Evolutionary conservation across 129 eudicot species (phyloP).

Genomic region (Helianthus tuberosus): DNA sequence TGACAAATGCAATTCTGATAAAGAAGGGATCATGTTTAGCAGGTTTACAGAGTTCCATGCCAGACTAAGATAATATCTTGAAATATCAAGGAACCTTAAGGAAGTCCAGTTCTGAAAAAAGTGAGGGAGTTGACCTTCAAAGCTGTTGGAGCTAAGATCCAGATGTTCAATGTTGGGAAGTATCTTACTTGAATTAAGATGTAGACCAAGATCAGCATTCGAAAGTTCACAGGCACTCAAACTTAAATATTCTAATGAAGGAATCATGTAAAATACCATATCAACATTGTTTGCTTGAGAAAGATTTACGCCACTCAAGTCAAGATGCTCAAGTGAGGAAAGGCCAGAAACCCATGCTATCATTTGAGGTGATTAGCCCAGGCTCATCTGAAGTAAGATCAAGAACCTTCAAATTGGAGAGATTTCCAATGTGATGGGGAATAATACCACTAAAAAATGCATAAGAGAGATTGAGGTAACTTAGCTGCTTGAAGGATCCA

Average conservation of each 20-base stretch:
- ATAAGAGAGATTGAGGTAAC: conserved; percentile 22
- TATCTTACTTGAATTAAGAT: background rate
- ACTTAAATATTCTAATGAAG: background rate
- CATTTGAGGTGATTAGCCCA: too few relatives aligned
- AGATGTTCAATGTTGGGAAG: conserved; percentile 1
- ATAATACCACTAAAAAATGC: conserved; percentile 5
- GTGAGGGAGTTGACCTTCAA: too few relatives aligned
- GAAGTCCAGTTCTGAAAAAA: too few relatives aligned
- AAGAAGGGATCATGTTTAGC: too few relatives aligned
- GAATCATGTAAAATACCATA: background rate
- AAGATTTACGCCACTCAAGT: background rate
- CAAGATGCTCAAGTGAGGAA: conserved; percentile 4
- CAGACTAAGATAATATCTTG: too few relatives aligned
- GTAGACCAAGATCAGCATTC: background rate
- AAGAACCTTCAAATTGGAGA: conserved; percentile 27
- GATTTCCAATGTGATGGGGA: conserved; percentile 37
- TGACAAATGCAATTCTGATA: too few relatives aligned
- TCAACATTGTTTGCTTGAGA: background rate
- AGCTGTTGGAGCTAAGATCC: background rate
- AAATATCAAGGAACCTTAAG: too few relatives aligned
- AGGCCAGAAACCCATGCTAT: conserved; percentile 13
- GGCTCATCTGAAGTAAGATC: conserved; percentile 24
- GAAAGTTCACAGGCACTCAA: background rate
- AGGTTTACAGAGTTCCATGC: too few relatives aligned
- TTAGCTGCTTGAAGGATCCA: conserved; percentile 21